These are phyloP conservation scores for Sonneratia caseolaris DNA, from an alignment of 345 rosid genomes.

Conservation along the genomic window DNA sequence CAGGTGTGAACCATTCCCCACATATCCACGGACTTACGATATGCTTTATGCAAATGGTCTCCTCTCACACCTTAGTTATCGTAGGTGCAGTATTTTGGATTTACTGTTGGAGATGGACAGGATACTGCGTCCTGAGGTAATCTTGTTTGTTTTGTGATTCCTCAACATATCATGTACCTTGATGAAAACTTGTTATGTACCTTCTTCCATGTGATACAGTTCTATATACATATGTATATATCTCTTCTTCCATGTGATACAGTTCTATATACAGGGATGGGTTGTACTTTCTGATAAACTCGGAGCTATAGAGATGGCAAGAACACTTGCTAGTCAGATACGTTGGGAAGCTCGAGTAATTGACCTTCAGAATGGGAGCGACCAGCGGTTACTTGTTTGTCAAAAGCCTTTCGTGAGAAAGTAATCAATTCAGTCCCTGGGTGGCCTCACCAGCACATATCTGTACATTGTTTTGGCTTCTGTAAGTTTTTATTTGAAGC, in stretches of 20 bases:
- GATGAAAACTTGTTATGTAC: neutral
- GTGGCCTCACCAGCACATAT: slow-evolving; percentile 11
- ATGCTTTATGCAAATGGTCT: slow-evolving; percentile 91
- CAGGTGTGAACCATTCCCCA: slow-evolving; percentile 99
- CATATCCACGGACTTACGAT: slow-evolving; percentile 94
- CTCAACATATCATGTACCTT: neutral
- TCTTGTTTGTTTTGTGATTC: neutral
- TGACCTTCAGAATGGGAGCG: slow-evolving; percentile 93
- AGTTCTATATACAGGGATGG: slow-evolving; percentile 59
- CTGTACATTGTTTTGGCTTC: slow-evolving; percentile 26
- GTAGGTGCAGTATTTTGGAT: slow-evolving; percentile 65
- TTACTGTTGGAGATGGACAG: slow-evolving; percentile 89
- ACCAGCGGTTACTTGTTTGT: slow-evolving; percentile 92
- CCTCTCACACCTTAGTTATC: slow-evolving; percentile 55
- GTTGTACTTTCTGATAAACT: slow-evolving; percentile 63
- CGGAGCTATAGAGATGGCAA: slow-evolving; percentile 75
- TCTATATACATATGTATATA: neutral
- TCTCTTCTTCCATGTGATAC: neutral
- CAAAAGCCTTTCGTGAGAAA: slow-evolving; percentile 87
- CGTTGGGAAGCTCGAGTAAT: slow-evolving; percentile 99
- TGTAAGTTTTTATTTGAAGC: slow-evolving; percentile 25
- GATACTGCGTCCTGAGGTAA: slow-evolving; percentile 92
- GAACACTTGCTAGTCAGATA: slow-evolving; percentile 58
- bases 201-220: neutral
- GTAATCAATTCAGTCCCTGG: slow-evolving; percentile 27